Base-by-base conservation (phyloP, 441 rosid genomes). In the Jatropha podagrica region DNA sequence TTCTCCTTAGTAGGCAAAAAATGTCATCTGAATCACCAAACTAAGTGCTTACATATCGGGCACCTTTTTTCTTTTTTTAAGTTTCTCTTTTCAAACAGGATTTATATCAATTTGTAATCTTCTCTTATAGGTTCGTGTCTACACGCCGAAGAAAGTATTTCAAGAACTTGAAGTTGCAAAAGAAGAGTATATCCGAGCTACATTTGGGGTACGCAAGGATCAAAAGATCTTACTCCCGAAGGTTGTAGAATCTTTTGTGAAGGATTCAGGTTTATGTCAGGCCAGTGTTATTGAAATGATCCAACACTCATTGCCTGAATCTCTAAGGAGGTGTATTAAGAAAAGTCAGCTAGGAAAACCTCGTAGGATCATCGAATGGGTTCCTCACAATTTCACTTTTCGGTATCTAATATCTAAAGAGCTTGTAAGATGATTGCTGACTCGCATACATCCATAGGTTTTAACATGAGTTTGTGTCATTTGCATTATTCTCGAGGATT, bases 111-210 rank as follows among this genome's bases (percentile, higher is more conserved):
- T 9, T 52, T 59, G n/a, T 49, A 6, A 14, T 40, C 18, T 37
- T 56, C 20, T 52, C 65, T 65, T 71, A 58, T 87, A 95, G 99
- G 91, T 95, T 76, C 98, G 97, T 14, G 83, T 86, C 55, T 95
- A 92, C 84, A 88, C 94, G 9, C 87, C 93, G 0, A 91, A 90
- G 80, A 81, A 86, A 77, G 83, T 95, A 72, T 77, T 76, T 65
- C 96, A 91, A 74, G 99, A 95, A 80, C 88, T 95, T n/a, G 94
- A 91, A 66, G 83, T 83, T n/a, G 95, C 98, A 0, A 92, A 91
- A 84, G 95, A 86, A 75, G 98, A 93, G 77, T 93, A 90, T 76
- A 84, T 93, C 65, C 87, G 93, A 4, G 95, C 95, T 49, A 88
- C 89, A 41, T 83, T 91, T 27, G 89, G 91, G 10, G 27, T 92